Evolutionary conservation across 2,329 filamentous ascomycete species (phyloP).

Genomic region (Alternaria tenuissima): DNA sequence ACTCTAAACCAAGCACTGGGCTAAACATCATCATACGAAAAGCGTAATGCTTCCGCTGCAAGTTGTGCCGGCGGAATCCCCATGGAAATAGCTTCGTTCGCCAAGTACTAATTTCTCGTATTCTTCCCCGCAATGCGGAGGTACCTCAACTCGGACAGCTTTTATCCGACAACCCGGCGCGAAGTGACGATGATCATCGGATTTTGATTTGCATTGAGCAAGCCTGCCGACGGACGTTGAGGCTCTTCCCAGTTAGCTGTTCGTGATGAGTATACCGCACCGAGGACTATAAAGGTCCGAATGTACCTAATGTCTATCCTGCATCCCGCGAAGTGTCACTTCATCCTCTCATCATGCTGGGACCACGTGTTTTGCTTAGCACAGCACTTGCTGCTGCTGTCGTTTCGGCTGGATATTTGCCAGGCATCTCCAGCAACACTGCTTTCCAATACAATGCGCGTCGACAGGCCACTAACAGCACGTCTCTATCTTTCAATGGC

Average conservation of each 20-base stretch:
- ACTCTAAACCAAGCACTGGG: background rate
- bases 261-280: slow-evolving; percentile 10
- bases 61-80: background rate
- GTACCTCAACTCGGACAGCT: slow-evolving; percentile 28
- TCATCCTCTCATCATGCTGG: slow-evolving; percentile 27
- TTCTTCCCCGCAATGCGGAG: slow-evolving; percentile 23
- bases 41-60: slow-evolving; percentile 14
- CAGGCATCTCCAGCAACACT: slow-evolving; percentile 23
- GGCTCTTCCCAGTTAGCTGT: slow-evolving; percentile 17
- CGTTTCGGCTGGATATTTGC: slow-evolving; percentile 28
- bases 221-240: slow-evolving; percentile 16
- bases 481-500: slow-evolving; percentile 39
- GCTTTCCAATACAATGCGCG: slow-evolving; percentile 28
- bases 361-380: slow-evolving; percentile 27
- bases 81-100: slow-evolving; percentile 1
- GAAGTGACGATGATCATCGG: slow-evolving; percentile 26
- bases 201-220: slow-evolving; percentile 22
- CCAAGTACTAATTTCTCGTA: slow-evolving; percentile 13
- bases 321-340: slow-evolving; percentile 2
- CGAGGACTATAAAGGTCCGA: slow-evolving; percentile 16
- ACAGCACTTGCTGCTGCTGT: slow-evolving; percentile 26
- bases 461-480: slow-evolving; percentile 32
- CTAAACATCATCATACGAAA: slow-evolving; percentile 3
- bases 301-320: slow-evolving; percentile 10
- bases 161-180: slow-evolving; percentile 31